phyloP scores from a whole-genome alignment of 2,329 filamentous ascomycete species.

The Fusarium secorum region DNA sequence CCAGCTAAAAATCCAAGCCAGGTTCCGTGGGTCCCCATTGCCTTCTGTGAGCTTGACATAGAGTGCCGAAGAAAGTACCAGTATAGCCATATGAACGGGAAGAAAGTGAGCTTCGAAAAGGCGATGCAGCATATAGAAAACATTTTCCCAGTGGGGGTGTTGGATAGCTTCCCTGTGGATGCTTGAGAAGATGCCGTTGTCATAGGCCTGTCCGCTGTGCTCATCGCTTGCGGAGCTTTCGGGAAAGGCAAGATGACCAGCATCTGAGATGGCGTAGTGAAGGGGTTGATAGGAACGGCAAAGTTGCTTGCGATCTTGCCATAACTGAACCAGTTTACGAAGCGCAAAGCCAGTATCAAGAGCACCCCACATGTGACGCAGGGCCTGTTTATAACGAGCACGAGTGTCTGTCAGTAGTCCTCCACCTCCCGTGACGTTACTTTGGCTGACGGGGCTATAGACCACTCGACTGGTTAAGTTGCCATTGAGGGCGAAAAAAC shows the following conservation, averaged over 20 bases:
- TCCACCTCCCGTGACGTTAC: slow-evolving; percentile 70
- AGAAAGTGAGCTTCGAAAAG: slow-evolving; percentile 80
- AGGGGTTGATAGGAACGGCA: slow-evolving; percentile 63
- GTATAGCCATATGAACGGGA: slow-evolving; percentile 71
- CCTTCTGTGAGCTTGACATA: slow-evolving; percentile 64
- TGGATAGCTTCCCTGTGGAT: slow-evolving; percentile 60
- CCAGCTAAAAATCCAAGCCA: slow-evolving; percentile 66
- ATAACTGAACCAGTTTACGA: slow-evolving; percentile 64
- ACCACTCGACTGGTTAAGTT: slow-evolving; percentile 71
- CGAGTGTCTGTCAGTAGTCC: slow-evolving; percentile 63
- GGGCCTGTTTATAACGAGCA: slow-evolving; percentile 75
- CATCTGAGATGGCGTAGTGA: slow-evolving; percentile 57
- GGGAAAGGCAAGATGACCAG: slow-evolving; percentile 57
- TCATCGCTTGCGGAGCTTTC: slow-evolving; percentile 52
- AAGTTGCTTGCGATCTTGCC: slow-evolving; percentile 65
- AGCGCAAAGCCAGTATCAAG: slow-evolving; percentile 73
- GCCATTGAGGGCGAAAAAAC: slow-evolving; percentile 77
- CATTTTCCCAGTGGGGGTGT: slow-evolving; percentile 62
- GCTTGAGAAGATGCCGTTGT: slow-evolving; percentile 64
- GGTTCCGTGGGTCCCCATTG: slow-evolving; percentile 58
- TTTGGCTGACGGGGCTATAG: slow-evolving; percentile 75
- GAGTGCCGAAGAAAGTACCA: slow-evolving; percentile 68
- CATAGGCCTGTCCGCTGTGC: slow-evolving; percentile 51
- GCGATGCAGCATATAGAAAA: slow-evolving; percentile 68
- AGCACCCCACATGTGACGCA: slow-evolving; percentile 80